phyloP scores from a whole-genome alignment of 495 filamentous ascomycete species.

The Chaetomium fimeti region DNA sequence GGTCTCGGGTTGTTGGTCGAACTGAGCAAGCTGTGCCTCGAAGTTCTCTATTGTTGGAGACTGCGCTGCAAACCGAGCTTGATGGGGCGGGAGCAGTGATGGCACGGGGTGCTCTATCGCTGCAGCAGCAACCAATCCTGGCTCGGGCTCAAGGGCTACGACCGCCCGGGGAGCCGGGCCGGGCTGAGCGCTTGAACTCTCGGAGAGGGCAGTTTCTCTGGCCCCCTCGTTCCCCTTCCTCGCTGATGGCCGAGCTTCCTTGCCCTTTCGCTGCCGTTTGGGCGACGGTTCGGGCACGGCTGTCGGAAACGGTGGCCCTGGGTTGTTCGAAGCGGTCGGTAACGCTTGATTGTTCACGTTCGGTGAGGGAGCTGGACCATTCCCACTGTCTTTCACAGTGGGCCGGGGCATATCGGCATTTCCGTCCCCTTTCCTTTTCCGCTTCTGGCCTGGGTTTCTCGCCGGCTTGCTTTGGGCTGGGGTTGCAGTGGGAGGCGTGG shows the following conservation, averaged over 20 bases:
- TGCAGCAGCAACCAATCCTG: constrained; percentile 12
- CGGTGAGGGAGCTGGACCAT: neutral
- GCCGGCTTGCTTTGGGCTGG: constrained; percentile 11
- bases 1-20: constrained; percentile 31
- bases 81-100: constrained; percentile 29
- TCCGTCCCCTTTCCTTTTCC: constrained; percentile 31
- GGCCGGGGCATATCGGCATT: constrained; percentile 2
- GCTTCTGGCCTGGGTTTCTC: constrained; percentile 26
- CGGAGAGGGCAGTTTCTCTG: neutral
- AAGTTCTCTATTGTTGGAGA: constrained; percentile 38
- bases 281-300: constrained; percentile 21
- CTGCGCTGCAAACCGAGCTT: constrained; percentile 33
- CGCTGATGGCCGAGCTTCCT: constrained; percentile 21
- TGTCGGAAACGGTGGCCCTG: neutral
- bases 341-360: constrained; percentile 18
- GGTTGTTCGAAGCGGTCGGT: constrained; percentile 11
- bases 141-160: constrained; percentile 5
- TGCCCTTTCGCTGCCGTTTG: constrained; percentile 33
- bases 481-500: constrained; percentile 20
- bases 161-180: neutral
- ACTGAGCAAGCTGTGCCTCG: constrained; percentile 36
- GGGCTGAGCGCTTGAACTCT: neutral
- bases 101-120: constrained; percentile 20
- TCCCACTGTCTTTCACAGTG: neutral
- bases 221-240: constrained; percentile 14